phyloP scores from a whole-genome alignment of 2,329 filamentous ascomycete species.

The Phoma sp. region DNA sequence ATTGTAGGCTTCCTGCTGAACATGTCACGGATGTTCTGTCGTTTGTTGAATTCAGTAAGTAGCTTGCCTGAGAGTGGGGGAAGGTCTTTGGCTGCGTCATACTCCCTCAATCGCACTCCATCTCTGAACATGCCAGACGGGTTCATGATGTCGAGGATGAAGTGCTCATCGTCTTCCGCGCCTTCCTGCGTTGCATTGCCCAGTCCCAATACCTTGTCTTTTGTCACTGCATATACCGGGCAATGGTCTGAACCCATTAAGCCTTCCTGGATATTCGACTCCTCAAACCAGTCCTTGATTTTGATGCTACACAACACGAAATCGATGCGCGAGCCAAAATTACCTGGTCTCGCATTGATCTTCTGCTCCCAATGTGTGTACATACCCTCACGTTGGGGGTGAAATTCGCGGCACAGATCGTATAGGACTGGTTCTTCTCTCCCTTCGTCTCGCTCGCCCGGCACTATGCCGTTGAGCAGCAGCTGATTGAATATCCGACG shows the following conservation, averaged over 20 bases:
- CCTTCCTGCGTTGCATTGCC: constrained; percentile 4
- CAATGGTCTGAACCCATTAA: constrained; percentile 96
- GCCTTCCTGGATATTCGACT: constrained; percentile 89
- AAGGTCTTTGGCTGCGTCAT: constrained; percentile 66
- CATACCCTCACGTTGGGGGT: constrained; percentile 83
- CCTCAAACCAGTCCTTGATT: constrained; percentile 80
- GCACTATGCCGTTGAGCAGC: constrained; percentile 73
- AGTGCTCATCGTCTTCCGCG: constrained; percentile 51
- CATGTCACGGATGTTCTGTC: constrained; percentile 91
- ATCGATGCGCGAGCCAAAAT: constrained; percentile 91
- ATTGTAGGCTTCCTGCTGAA: constrained; percentile 61
- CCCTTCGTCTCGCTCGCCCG: constrained; percentile 70
- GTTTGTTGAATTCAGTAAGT: constrained; percentile 85
- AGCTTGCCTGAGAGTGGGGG: constrained; percentile 80
- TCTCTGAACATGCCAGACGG: constrained; percentile 72
- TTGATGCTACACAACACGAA: constrained; percentile 84
- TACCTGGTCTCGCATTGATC: constrained; percentile 93
- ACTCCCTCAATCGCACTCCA: constrained; percentile 70
- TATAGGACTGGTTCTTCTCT: constrained; percentile 75
- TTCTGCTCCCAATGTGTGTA: constrained; percentile 97
- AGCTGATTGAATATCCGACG: constrained; percentile 85
- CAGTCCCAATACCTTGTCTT: constrained; percentile 63
- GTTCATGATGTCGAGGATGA: constrained; percentile 79
- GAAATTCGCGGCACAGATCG: constrained; percentile 83
- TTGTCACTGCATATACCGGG: constrained; percentile 81